Percentiles rank a stretch among this genome's conserved stretches.
phyloP scores from a whole-genome alignment of 2,329 filamentous ascomycete genomes.

The Trichophyton simii region DNA sequence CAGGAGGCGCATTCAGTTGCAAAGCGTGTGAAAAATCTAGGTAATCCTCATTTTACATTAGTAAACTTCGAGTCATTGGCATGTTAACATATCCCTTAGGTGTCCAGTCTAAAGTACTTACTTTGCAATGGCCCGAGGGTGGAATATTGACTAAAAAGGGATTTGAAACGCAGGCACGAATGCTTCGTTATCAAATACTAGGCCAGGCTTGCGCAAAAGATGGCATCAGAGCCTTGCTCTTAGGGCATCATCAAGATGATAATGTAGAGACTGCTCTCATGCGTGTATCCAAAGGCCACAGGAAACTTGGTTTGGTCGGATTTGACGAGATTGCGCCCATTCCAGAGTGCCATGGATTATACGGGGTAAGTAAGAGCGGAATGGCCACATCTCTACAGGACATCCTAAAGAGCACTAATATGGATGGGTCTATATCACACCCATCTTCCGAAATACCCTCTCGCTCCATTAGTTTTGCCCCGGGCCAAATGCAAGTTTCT shows the following conservation, averaged over 20 bases:
- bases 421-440: not conserved
- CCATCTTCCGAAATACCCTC: not conserved
- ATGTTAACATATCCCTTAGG: constrained; percentile 16
- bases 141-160: constrained; percentile 41
- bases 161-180: constrained; percentile 66
- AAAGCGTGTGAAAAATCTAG: constrained; percentile 32
- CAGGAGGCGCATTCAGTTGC: constrained; percentile 43
- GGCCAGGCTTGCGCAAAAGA: constrained; percentile 46
- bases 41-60: constrained; percentile 19
- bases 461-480: not conserved
- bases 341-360: constrained; percentile 70
- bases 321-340: constrained; percentile 55
- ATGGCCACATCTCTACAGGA: not conserved
- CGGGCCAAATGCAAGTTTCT: constrained; percentile 14
- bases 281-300: constrained; percentile 57
- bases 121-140: constrained; percentile 41
- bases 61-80: not conserved
- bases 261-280: constrained; percentile 81
- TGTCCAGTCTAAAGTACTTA: constrained; percentile 25
- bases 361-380: constrained; percentile 58
- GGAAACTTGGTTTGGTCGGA: constrained; percentile 57
- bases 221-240: constrained; percentile 49
- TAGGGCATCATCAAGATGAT: constrained; percentile 83
- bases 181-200: constrained; percentile 58
- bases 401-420: not conserved